A percentile compares a stretch with the other conserved stretches of the same genome.
Conservation (phyloP, 768 basidiomycete genomes). For the Candolleomyces aberdarensis region DNA sequence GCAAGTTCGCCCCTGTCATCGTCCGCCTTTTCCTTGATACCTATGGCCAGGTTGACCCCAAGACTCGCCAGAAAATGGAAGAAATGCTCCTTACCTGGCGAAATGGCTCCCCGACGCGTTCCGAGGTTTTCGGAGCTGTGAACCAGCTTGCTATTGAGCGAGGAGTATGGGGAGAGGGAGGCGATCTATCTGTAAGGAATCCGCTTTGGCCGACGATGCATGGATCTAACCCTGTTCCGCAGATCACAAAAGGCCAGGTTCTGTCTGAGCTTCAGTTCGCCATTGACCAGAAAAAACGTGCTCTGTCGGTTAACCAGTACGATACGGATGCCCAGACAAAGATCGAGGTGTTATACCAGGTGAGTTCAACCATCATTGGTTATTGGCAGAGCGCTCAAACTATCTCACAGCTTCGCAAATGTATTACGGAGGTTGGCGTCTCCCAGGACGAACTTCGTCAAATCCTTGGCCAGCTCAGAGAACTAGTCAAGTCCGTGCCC, state of each 20-base stretch:
- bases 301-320: conserved; percentile 67
- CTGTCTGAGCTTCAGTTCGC: conserved; percentile 81
- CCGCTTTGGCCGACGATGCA: conserved; percentile 26
- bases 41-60: conserved; percentile 81
- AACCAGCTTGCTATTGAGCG: conserved; percentile 84
- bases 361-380: conserved; percentile 30
- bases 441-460: conserved; percentile 77
- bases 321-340: conserved; percentile 69
- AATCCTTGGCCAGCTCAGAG: conserved; percentile 68
- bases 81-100: conserved; percentile 98
- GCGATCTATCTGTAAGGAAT: conserved; percentile 20
- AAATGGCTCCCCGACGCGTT: conserved; percentile 73
- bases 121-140: conserved; percentile 80
- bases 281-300: conserved; percentile 76
- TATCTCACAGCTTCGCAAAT: conserved; percentile 51
- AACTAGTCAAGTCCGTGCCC: conserved; percentile 47
- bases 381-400: conserved; percentile 8
- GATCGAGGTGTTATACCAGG: conserved; percentile 77
- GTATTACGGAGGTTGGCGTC: conserved; percentile 71
- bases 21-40: conserved; percentile 84
- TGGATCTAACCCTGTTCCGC: conserved; percentile 13
- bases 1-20: conserved; percentile 78
- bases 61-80: conserved; percentile 91
- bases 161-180: conserved; percentile 70
- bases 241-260: conserved; percentile 75